Evolutionary conservation across 768 basidiomycete genomes (phyloP), one percentile per base, ranked within the genome.

Genomic region (Saitozyma sp.): DNA sequence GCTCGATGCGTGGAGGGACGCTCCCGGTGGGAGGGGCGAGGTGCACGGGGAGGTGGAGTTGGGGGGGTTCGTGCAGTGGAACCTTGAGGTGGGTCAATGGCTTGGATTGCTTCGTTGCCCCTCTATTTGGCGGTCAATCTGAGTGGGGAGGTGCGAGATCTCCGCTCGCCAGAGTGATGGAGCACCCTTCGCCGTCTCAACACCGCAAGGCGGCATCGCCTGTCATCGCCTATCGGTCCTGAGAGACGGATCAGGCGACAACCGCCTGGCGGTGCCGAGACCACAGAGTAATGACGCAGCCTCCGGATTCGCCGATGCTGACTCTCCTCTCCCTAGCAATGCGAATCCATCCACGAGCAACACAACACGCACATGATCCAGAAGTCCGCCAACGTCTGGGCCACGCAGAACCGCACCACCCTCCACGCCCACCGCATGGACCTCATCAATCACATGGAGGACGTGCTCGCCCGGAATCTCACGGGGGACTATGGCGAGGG

Each of bases 21-120:
- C 81, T n/a, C 81, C 81, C 8, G 69, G 79, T 10, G 78, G 77
- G 10, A 49, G 77, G 9, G 77, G 77, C 6, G 65, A 73, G 39
- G 43, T 70, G 5, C 63, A 69, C 9, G 77, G 74, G 2, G 77
- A 78, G 56, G 59, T 78, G 8, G 75, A 80, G 48, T 70, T 76
- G 29, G 74, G 74, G 8, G 70, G 69, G 11, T 82, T 81, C 65
- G 73, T 73, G 17, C 53, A 59, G 43, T 80, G 74, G 75, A 81
- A 80, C 62, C 55, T 69, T 5, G 76, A 81, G 67, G 71, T 74
- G 50, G 69, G 78, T 62, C 45, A 10, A 46, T n/a, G 14, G 14
- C 46, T 17, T 48, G 17, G 17, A 6, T 17, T 17, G 14, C 46
- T 48, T 14, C 19, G 46, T 48, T 48, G 29, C 29, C 29, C 2